Conservation (phyloP, 2,329 filamentous ascomycete species). For the Neurospora sp. region DNA sequence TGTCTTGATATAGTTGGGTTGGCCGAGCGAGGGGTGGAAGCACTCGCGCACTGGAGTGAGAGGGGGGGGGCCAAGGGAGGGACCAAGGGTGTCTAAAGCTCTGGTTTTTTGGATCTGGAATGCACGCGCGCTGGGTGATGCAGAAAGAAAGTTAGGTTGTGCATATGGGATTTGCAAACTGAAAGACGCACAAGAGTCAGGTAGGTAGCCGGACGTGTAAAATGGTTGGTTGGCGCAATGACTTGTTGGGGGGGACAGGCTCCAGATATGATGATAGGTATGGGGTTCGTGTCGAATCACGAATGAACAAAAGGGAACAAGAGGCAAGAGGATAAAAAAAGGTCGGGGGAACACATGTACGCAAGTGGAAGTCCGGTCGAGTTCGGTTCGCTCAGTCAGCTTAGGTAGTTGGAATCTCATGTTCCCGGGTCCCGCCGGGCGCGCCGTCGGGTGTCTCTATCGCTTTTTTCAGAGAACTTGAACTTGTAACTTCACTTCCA, state of each 20-base stretch:
- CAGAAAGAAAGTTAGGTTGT: constrained; percentile 32
- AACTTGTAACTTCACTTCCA: neutral
- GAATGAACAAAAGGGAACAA: constrained; percentile 19
- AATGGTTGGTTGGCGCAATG: constrained; percentile 31
- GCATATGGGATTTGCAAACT: constrained; percentile 27
- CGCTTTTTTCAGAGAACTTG: neutral
- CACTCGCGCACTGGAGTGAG: constrained; percentile 1
- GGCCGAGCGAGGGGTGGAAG: constrained; percentile 15
- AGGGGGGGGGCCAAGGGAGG: neutral
- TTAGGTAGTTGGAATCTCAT: neutral
- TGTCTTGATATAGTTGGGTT: constrained; percentile 53
- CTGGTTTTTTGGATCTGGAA: constrained; percentile 21
- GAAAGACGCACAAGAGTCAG: neutral
- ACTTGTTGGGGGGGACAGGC: neutral
- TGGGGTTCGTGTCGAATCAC: constrained; percentile 16
- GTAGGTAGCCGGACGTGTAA: neutral
- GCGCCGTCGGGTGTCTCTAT: neutral
- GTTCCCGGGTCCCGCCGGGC: neutral
- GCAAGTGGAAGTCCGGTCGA: neutral
- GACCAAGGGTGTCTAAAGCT: constrained; percentile 22
- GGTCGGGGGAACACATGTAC: neutral
- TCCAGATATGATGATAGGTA: constrained; percentile 9
- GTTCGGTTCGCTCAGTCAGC: neutral
- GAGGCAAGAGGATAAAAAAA: constrained; percentile 13
- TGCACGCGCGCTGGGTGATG: constrained; percentile 29